Evolutionary conservation across 2,329 filamentous ascomycete genomes (phyloP).

Genomic region (Colletotrichum chrysophilum): DNA sequence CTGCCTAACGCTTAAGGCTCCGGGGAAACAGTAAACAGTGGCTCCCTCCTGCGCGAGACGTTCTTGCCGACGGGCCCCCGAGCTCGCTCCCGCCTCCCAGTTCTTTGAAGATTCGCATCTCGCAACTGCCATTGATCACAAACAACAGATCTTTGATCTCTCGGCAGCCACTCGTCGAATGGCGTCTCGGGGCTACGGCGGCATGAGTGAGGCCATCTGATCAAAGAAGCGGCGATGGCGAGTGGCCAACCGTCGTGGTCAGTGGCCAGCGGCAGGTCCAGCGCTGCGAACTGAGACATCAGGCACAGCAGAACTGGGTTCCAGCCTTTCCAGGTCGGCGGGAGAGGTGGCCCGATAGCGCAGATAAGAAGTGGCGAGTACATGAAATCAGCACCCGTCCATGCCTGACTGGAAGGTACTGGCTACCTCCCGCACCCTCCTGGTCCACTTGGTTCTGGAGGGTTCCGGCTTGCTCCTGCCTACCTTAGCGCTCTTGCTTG

Average conservation of each 20-base stretch:
- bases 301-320: conserved; percentile 15
- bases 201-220: conserved; percentile 21
- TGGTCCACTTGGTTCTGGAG: conserved; percentile 39
- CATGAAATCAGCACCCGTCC: accelerated
- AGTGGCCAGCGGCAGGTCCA: not conserved
- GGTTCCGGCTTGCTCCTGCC: conserved; percentile 32
- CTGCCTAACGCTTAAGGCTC: not conserved
- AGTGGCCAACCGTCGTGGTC: conserved; percentile 12
- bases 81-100: not conserved
- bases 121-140: not conserved
- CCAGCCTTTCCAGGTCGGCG: conserved; percentile 11
- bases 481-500: conserved; percentile 24
- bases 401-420: not conserved
- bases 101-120: not conserved
- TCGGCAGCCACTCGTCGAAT: not conserved
- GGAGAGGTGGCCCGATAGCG: not conserved
- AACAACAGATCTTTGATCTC: not conserved
- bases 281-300: conserved; percentile 15
- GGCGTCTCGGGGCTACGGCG: not conserved
- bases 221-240: conserved; percentile 18
- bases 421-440: not conserved
- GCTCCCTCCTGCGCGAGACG: not conserved
- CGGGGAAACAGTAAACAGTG: not conserved
- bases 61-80: not conserved
- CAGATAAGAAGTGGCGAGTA: not conserved